phyloP scores from a whole-genome alignment of 2,329 filamentous ascomycete genomes.

The Aureobasidium sp. region DNA sequence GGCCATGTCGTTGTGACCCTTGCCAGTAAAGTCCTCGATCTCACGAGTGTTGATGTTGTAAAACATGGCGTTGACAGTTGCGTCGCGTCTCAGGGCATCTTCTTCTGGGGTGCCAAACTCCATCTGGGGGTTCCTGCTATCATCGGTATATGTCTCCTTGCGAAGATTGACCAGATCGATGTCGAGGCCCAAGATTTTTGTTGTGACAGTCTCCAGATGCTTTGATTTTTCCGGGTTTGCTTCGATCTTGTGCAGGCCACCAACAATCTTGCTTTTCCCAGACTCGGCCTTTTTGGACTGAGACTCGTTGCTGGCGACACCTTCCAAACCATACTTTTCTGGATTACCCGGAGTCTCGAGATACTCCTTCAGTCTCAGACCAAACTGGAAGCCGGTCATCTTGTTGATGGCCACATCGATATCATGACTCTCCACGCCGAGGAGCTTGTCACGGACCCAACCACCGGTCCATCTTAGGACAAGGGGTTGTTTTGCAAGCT shows the following conservation, averaged over 20 bases:
- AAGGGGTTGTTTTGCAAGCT: conserved; percentile 40
- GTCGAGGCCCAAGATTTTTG: conserved; percentile 76
- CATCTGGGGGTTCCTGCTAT: conserved; percentile 84
- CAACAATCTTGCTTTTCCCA: conserved; percentile 54
- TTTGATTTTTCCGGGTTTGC: conserved; percentile 95
- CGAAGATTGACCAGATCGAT: conserved; percentile 91
- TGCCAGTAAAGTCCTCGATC: conserved; percentile 77
- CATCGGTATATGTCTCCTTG: conserved; percentile 83
- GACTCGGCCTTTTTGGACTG: conserved; percentile 34
- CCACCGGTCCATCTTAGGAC: conserved; percentile 74
- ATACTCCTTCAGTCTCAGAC: conserved; percentile 60
- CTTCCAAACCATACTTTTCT: conserved; percentile 51
- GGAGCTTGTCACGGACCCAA: conserved; percentile 80
- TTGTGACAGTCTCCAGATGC: conserved; percentile 86
- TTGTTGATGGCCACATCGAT: conserved; percentile 81
- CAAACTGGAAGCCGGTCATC: conserved; percentile 75
- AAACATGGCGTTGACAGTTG: conserved; percentile 91
- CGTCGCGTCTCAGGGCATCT: conserved; percentile 82
- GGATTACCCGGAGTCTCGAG: conserved; percentile 55
- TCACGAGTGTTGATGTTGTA: conserved; percentile 77
- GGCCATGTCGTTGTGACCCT: conserved; percentile 67
- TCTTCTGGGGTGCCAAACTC: conserved; percentile 90
- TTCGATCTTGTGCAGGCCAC: conserved; percentile 78
- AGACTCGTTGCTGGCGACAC: conserved; percentile 31
- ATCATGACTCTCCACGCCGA: conserved; percentile 66